A percentile compares a stretch with the other conserved stretches of the same genome.
Evolutionary conservation across 768 basidiomycete species (phyloP).

Genomic region (Russula virescens): DNA sequence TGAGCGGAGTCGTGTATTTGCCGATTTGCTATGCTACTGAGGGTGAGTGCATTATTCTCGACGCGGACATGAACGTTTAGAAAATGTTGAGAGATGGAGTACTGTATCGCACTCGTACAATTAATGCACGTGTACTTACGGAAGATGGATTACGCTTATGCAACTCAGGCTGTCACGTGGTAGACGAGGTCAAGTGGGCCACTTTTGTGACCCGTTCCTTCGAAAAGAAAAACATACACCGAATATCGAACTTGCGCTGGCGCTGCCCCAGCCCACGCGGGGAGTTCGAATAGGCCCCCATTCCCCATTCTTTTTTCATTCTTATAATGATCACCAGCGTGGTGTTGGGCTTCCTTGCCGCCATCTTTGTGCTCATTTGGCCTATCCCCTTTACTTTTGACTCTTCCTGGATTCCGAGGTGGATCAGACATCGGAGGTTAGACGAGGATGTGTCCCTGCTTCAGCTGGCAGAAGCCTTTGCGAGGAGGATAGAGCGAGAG

Average conservation of each 20-base stretch:
- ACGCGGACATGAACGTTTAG: no score
- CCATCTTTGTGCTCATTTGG: constrained; percentile 1
- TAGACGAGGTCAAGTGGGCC: neutral
- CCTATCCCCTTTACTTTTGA: neutral
- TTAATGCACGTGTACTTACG: no score
- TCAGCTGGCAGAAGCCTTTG: constrained; percentile 19
- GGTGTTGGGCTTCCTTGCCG: neutral
- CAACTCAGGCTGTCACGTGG: no score
- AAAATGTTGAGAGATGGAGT: no score
- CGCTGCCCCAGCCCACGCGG: constrained; percentile 12
- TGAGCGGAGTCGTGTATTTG: no score
- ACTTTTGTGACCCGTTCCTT: neutral
- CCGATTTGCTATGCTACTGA: no score
- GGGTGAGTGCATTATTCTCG: no score
- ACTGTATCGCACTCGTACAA: no score
- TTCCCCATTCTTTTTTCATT: neutral
- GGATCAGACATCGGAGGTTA: neutral
- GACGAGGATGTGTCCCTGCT: constrained; percentile 9
- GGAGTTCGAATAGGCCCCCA: constrained; percentile 1
- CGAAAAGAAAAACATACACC: neutral
- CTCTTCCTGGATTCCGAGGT: neutral
- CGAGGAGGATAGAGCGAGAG: constrained; percentile 10
- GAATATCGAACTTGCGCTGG: constrained; percentile 13
- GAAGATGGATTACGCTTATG: no score
- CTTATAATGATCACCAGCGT: neutral